These are phyloP conservation scores for Didymella pomorum DNA, from an alignment of 2,329 filamentous ascomycete species.

Conservation along the genomic window DNA sequence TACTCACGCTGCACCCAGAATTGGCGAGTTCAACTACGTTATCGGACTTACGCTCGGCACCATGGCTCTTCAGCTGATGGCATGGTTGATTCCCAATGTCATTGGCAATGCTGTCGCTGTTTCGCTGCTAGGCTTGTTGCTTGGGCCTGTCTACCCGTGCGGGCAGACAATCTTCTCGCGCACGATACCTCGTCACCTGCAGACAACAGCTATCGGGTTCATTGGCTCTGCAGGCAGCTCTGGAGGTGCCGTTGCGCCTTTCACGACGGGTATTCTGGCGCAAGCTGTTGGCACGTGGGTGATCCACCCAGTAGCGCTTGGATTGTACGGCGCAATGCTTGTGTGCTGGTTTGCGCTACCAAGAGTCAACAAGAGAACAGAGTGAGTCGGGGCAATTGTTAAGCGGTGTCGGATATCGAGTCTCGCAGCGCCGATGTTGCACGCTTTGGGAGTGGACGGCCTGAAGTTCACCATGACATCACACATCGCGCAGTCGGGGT, in stretches of 20 bases:
- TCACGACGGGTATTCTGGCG: constrained; percentile 70
- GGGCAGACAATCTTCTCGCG: constrained; percentile 70
- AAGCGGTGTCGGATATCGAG: background rate
- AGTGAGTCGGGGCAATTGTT: constrained; percentile 52
- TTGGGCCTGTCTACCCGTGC: constrained; percentile 83
- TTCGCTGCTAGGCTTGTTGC: constrained; percentile 72
- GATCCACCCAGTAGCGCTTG: constrained; percentile 71
- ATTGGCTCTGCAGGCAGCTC: constrained; percentile 74
- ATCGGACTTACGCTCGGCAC: constrained; percentile 68
- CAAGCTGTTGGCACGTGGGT: constrained; percentile 70
- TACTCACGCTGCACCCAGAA: constrained; percentile 68
- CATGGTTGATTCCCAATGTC: constrained; percentile 80
- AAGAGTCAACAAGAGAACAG: constrained; percentile 64
- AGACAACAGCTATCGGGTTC: constrained; percentile 70
- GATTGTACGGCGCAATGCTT: constrained; percentile 70
- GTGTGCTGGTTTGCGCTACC: constrained; percentile 71
- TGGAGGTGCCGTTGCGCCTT: constrained; percentile 72
- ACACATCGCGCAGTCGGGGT: constrained; percentile 12
- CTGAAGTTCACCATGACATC: constrained; percentile 18
- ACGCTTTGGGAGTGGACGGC: constrained; percentile 5
- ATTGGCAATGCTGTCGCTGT: constrained; percentile 60
- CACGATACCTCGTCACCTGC: constrained; percentile 65
- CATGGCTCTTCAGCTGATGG: constrained; percentile 74
- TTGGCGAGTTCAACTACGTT: constrained; percentile 77
- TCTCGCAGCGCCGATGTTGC: background rate